Evolutionary conservation across 495 filamentous ascomycete genomes (phyloP).

Genomic region (Cercophora sp.): DNA sequence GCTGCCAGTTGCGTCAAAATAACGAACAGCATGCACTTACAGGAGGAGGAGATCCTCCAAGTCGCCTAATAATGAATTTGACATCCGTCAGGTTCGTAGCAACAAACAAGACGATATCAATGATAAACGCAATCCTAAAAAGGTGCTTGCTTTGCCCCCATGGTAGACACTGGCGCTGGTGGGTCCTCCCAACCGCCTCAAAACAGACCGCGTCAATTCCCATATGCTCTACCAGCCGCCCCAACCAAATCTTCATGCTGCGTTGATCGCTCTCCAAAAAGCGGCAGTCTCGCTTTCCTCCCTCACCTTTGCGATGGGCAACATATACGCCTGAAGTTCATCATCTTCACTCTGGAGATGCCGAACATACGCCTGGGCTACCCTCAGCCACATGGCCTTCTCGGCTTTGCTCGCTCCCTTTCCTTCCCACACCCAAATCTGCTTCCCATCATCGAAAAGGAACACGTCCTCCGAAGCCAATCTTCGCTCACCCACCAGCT

Average conservation of each 20-base stretch:
- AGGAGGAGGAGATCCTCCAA: too few relatives aligned
- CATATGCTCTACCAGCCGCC: background rate
- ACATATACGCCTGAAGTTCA: conserved; percentile 36
- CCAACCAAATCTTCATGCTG: background rate
- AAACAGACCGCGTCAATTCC: too few relatives aligned
- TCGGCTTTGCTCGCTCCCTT: conserved; percentile 48
- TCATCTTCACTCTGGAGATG: conserved; percentile 41
- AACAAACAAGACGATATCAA: too few relatives aligned
- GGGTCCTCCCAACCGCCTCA: too few relatives aligned
- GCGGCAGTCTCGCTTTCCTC: conserved; percentile 51
- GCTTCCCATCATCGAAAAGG: conserved; percentile 45
- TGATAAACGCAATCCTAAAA: too few relatives aligned
- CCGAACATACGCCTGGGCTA: conserved; percentile 52
- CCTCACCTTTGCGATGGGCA: conserved; percentile 50
- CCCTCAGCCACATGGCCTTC: conserved; percentile 54
- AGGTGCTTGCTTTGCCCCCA: too few relatives aligned
- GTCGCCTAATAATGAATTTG: too few relatives aligned
- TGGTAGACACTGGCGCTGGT: too few relatives aligned
- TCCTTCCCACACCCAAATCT: conserved; percentile 61
- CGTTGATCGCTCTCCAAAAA: conserved; percentile 36
- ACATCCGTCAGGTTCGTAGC: too few relatives aligned
- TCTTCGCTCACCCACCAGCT: conserved; percentile 49
- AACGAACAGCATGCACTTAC: too few relatives aligned
- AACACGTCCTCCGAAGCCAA: conserved; percentile 52
- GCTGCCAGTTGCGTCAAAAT: too few relatives aligned